phyloP scores from a whole-genome alignment of 2,329 filamentous ascomycete genomes.

The Raffaelea albimanens region DNA sequence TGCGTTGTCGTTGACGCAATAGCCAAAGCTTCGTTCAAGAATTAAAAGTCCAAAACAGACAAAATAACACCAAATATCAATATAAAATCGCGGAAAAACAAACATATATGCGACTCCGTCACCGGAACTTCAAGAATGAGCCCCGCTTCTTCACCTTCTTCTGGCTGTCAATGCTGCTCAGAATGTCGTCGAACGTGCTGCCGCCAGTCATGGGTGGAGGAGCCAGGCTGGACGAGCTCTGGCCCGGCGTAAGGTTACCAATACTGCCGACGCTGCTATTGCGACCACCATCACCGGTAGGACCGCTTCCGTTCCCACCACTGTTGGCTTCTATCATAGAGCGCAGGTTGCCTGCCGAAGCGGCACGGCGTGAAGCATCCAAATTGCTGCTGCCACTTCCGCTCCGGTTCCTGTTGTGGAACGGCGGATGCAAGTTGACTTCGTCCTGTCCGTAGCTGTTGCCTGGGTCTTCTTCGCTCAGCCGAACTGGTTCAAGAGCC shows the following conservation, averaged over 20 bases:
- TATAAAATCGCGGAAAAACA: no score
- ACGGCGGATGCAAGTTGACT: not conserved
- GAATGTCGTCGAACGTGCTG: constrained; percentile 25
- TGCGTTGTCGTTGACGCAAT: no score
- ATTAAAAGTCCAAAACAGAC: no score
- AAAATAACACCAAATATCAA: no score
- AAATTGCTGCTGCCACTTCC: constrained; percentile 4
- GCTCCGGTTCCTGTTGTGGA: not conserved
- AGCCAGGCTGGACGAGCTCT: not conserved
- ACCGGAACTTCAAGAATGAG: constrained; percentile 10
- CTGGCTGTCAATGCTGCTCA: constrained; percentile 23
- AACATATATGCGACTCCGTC: not conserved
- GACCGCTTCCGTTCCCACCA: not conserved
- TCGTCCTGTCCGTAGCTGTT: constrained; percentile 7
- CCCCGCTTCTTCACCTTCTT: constrained; percentile 21
- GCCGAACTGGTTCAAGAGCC: constrained; percentile 22
- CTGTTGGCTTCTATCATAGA: constrained; percentile 4
- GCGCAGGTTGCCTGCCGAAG: constrained; percentile 16
- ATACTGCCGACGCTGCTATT: not conserved
- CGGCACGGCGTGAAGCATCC: constrained; percentile 10
- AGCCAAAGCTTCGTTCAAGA: no score
- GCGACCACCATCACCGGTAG: not conserved
- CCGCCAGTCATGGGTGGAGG: not conserved
- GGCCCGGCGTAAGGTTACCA: not conserved
- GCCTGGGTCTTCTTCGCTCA: constrained; percentile 12